Evolutionary conservation across 768 basidiomycete species (phyloP).

Genomic region (Leucocoprinus sp.): DNA sequence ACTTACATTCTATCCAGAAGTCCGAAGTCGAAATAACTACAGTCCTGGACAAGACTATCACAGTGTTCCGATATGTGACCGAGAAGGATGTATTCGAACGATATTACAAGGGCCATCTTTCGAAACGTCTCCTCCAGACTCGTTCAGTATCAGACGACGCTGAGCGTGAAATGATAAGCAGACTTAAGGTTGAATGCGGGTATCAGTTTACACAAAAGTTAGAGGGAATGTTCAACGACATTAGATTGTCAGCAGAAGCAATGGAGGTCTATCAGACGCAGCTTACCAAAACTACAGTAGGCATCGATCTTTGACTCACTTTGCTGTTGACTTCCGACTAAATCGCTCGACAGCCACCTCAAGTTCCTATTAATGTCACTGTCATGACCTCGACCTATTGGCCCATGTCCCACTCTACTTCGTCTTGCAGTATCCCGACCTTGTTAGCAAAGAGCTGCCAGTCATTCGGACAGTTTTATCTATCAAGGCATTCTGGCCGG

Average conservation of each 20-base stretch:
- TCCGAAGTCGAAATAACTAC: constrained; percentile 84
- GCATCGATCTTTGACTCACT: constrained; percentile 19
- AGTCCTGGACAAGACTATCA: constrained; percentile 92
- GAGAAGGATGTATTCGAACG: constrained; percentile 98
- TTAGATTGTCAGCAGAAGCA: constrained; percentile 80
- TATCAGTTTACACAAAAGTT: constrained; percentile 96
- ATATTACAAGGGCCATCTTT: constrained; percentile 95
- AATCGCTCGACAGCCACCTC: constrained; percentile 43
- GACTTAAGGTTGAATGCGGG: constrained; percentile 94
- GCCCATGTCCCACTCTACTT: constrained; percentile 68
- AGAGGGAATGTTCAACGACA: constrained; percentile 98
- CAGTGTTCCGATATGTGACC: constrained; percentile 85
- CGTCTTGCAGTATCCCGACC: constrained; percentile 61
- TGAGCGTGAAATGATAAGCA: constrained; percentile 93
- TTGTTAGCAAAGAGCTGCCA: constrained; percentile 55
- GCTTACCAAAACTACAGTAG: constrained; percentile 53
- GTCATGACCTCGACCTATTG: constrained; percentile 97
- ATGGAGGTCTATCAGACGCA: constrained; percentile 64
- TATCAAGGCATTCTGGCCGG: constrained; percentile 81
- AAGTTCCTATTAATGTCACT: constrained; percentile 76
- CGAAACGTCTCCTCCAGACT: constrained; percentile 79
- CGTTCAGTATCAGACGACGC: constrained; percentile 96
- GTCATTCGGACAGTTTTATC: constrained; percentile 86
- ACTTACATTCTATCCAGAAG: constrained; percentile 52
- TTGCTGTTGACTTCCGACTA: neutral